Base-by-base conservation (phyloP, 1,284 basidiomycete species). In the Sporisorium graminicola region DNA sequence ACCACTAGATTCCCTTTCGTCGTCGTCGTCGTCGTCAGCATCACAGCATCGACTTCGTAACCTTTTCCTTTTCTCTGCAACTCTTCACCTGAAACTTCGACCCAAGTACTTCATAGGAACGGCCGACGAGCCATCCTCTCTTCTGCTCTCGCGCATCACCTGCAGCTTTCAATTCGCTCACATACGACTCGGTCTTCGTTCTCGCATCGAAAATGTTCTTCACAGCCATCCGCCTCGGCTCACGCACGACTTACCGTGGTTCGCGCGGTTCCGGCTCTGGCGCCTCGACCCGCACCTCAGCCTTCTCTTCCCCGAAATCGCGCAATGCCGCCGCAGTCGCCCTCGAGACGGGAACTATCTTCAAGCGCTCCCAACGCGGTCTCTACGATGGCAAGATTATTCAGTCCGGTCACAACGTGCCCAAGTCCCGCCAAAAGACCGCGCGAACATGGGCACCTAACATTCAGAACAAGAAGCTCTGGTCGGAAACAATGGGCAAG, bases 381-480 rank as follows among this genome's bases (percentile, higher is more conserved):
- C 74, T 85, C 8, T 85, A 79, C 68, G 79, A 85, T 51, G 82
- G 83, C 47, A 69, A 70, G 43, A 73, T 67, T 27, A 58, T 81
- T 31, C 84, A 85, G 58, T 79, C 76, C 14, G 84, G 84, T 31
- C 78, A 85, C 64, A 81, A 66, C 46, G 71, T 85, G 12, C 82
- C 84, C 52, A 81, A 85, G 31, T 84, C 83, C 3, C 67, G 80
- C 2, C 83, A 85, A 54, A 85, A 85, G 60, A 85, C 83, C 2
- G 58, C 69, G 0, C 59, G 84, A 18, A 78, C 72, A 3, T 85
- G 83, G 82, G 5, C 33, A 20, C 84, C 84, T 22, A 85, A 85
- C 58, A 68, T 85, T 20, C 84, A 85, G 63, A 56, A 31, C 44
- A 80, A 80, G 49, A 24, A 58, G 0, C 63, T 81, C 27, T 80